Evolutionary conservation across 2,329 filamentous ascomycete genomes (phyloP), one percentile per base, ranked within the genome.

Genomic region (Teratosphaeria viscida): DNA sequence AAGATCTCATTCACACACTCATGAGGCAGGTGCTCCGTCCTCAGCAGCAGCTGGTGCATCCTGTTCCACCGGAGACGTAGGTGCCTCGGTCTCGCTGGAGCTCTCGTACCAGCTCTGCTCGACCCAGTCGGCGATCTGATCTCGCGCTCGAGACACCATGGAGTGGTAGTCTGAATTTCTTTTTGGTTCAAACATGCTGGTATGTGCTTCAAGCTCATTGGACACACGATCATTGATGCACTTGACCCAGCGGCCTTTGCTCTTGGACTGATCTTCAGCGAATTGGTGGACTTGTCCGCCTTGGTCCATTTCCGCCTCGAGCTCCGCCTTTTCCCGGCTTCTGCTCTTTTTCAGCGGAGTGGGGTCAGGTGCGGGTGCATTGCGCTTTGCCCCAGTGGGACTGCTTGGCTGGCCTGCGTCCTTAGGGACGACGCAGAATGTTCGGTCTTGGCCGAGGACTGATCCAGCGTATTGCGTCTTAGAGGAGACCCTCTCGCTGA

Each of bases 181-280:
- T 61, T 79, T 80, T 1, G 84, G 79, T 57, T 85, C 85, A 66
- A 94, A 94, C 88, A 94, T 79, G 80, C 82, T 78, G 78, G 86
- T 89, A 74, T 97, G 94, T 32, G 92, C 92, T 63, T 77, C 77
- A 0, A 86, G 85, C 77, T 97, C 94, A 67, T 95, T 90, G 11
- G 75, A 77, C 0, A 88, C 90, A 67, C 83, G 84, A 61, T 95
- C 86, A 71, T 97, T 99, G 59, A 91, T 78, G 85, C 86, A 73
- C 67, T 84, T 81, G 63, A 80, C 79, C 87, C 89, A 95, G 65
- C 67, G 80, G 63, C 68, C 83, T 75, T 74, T 73, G 54, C 62
- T 66, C 60, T 69, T 68, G 39, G 59, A 64, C 10, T 63, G 59
- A 55, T 72, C 70, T 32, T 68, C 64, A 4, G 66, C 69, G 56